Conservation (phyloP, 116 monocot genomes). For the Thalassia testudinum region DNA sequence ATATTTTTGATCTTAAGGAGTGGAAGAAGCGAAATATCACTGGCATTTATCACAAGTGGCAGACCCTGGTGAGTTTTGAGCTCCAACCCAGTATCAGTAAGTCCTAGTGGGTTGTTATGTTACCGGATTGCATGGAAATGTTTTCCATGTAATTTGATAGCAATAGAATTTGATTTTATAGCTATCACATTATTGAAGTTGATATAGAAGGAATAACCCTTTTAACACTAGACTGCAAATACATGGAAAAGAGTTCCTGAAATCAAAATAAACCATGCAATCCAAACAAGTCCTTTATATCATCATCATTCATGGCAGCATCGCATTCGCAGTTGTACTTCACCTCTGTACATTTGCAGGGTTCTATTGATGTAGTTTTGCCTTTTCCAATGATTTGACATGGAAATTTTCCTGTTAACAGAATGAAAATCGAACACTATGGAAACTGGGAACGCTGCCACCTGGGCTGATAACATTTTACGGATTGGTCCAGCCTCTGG, state of each 20-base stretch:
- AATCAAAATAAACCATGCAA: too few relatives aligned
- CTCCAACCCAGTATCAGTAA: too few relatives aligned
- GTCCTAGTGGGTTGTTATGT: not conserved
- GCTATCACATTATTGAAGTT: too few relatives aligned
- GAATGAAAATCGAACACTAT: slow-evolving; percentile 15
- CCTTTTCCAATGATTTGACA: not conserved
- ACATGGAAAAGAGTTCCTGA: too few relatives aligned
- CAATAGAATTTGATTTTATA: too few relatives aligned
- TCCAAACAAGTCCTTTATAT: too few relatives aligned
- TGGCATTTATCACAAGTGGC: slow-evolving; percentile 75
- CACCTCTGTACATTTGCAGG: not conserved
- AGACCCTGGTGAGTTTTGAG: slow-evolving; percentile 54
- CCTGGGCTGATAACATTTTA: slow-evolving; percentile 59
- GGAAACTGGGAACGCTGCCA: slow-evolving; percentile 44
- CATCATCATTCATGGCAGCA: too few relatives aligned
- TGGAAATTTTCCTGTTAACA: not conserved
- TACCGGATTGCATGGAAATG: not conserved
- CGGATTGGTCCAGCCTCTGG: slow-evolving; percentile 34
- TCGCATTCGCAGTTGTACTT: too few relatives aligned
- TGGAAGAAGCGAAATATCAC: slow-evolving; percentile 76
- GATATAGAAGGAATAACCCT: too few relatives aligned
- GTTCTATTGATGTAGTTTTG: not conserved
- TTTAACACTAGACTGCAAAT: too few relatives aligned
- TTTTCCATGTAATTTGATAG: not conserved
- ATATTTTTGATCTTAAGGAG: slow-evolving; percentile 63